Conservation (phyloP, 2,329 filamentous ascomycete genomes). For the Cadophora gregata region DNA sequence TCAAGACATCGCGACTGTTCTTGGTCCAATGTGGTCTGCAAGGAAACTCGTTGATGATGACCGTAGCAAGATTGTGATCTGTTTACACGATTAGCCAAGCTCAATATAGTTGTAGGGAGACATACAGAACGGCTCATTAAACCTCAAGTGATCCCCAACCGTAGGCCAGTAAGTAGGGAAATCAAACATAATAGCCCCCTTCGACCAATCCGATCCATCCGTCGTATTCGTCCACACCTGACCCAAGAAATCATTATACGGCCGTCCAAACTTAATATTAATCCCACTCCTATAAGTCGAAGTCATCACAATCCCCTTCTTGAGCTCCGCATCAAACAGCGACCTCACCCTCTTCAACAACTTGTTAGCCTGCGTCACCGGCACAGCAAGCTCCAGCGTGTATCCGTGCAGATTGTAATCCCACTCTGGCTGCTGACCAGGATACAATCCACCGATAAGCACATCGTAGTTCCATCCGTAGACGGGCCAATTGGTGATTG, state of each 20-base stretch:
- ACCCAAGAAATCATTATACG: slow-evolving; percentile 31
- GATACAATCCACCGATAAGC: slow-evolving; percentile 32
- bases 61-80: slow-evolving; percentile 30
- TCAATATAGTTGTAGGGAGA: not conserved
- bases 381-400: slow-evolving; percentile 32
- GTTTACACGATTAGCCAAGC: not conserved
- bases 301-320: slow-evolving; percentile 31
- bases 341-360: slow-evolving; percentile 28
- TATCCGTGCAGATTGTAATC: slow-evolving; percentile 30
- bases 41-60: slow-evolving; percentile 32
- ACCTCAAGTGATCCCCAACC: slow-evolving; percentile 29
- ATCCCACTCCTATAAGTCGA: slow-evolving; percentile 32
- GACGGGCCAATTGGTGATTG: slow-evolving; percentile 28
- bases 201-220: slow-evolving; percentile 28
- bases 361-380: slow-evolving; percentile 29
- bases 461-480: slow-evolving; percentile 36
- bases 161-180: slow-evolving; percentile 30
- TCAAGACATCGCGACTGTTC: slow-evolving; percentile 31
- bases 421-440: slow-evolving; percentile 28
- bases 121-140: slow-evolving; percentile 34
- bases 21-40: slow-evolving; percentile 35
- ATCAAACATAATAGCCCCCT: slow-evolving; percentile 35
- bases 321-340: slow-evolving; percentile 26
- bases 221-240: slow-evolving; percentile 26
- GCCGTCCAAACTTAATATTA: slow-evolving; percentile 34